Evolutionary conservation across 306 rosid species (phyloP).

Genomic region (Cucurbita argyrosperma): DNA sequence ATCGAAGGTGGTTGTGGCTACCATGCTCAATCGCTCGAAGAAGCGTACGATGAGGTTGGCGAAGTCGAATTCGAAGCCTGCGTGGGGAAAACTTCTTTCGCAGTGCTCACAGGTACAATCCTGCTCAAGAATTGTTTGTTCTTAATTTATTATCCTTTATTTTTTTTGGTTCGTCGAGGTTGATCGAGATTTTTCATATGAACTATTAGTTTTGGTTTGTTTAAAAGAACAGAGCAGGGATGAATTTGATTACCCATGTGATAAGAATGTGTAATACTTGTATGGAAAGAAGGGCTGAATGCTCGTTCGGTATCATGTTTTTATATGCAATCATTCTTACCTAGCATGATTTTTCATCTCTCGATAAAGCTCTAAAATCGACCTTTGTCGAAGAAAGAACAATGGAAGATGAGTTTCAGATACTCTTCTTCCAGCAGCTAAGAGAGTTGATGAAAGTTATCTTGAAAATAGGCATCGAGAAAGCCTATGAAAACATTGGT

Average conservation of each 20-base stretch:
- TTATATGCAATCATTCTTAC: neutral
- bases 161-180: neutral
- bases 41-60: constrained; percentile 33
- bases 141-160: neutral
- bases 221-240: neutral
- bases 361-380: too few relatives aligned
- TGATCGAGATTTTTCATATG: neutral
- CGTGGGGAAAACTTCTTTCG: constrained; percentile 89
- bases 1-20: constrained; percentile 19
- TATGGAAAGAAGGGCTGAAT: neutral
- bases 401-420: too few relatives aligned
- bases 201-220: neutral
- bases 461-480: neutral
- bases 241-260: neutral
- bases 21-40: constrained; percentile 27
- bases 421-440: too few relatives aligned
- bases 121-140: constrained; percentile 7
- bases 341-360: neutral
- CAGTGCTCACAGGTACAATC: constrained; percentile 68
- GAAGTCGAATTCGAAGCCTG: constrained; percentile 24
- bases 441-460: neutral
- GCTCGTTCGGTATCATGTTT: neutral
- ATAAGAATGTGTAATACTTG: neutral
- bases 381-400: too few relatives aligned
- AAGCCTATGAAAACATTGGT: neutral